These are phyloP conservation scores for Euphrasia confusa DNA, from an alignment of 257 asterid genomes.

Conservation along the genomic window DNA sequence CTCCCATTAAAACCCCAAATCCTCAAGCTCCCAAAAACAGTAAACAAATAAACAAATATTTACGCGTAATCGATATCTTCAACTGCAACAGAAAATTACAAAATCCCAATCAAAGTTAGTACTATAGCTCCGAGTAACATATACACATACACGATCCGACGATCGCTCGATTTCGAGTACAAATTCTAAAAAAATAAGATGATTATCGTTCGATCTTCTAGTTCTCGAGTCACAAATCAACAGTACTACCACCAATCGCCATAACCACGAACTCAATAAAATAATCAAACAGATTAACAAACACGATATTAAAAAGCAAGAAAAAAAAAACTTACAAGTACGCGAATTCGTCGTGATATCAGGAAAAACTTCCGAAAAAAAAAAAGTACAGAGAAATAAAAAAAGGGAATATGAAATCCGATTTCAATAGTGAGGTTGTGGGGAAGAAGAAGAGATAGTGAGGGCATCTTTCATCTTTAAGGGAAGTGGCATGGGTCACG, in stretches of 20 bases:
- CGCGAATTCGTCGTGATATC: constrained; percentile 1
- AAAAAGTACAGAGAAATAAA: background rate
- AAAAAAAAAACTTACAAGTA: constrained; percentile 14
- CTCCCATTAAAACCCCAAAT: too few relatives aligned
- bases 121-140: too few relatives aligned
- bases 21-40: too few relatives aligned
- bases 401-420: background rate
- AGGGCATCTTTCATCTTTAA: too few relatives aligned
- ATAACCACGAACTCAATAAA: background rate
- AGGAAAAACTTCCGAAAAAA: background rate
- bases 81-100: too few relatives aligned
- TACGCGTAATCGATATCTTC: too few relatives aligned
- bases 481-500: too few relatives aligned
- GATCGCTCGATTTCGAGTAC: background rate
- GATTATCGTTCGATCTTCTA: background rate
- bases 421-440: background rate
- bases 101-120: too few relatives aligned
- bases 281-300: constrained; percentile 5
- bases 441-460: too few relatives aligned
- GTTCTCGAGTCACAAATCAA: background rate
- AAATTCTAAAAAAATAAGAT: background rate
- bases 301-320: background rate
- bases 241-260: background rate
- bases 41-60: too few relatives aligned
- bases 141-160: too few relatives aligned